Evolutionary conservation across 2,329 filamentous ascomycete genomes (phyloP), one percentile per base, ranked within the genome.

Genomic region (Exophiala dermatitidis): DNA sequence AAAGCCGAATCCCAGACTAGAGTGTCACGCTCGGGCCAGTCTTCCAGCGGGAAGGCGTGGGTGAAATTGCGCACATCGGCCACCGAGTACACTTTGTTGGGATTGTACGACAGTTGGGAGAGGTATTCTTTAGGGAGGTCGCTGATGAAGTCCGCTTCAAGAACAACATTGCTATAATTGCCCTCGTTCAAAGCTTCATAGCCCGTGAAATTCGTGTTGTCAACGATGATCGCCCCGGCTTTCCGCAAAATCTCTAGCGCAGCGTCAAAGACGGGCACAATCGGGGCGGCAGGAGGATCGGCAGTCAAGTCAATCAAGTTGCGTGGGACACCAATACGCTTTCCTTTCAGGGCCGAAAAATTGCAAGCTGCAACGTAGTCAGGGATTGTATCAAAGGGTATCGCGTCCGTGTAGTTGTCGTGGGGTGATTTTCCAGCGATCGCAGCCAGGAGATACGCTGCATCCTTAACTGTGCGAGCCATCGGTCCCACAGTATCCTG

Each of bases 241-340:
- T 68, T 67, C 6, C 72, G 67, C 34, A 87, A 70, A 1, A 78
- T 62, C 0, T 69, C 60, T 3, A 87, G 67, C 0, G 81, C 77
- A 1, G 66, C 62, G 29, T 84, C 48, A 63, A 86, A 87, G 0
- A 77, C 77, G 0, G 71, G 67, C 4, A 81, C 58, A n/a, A 77
- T 65, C 2, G 74, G 68, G 2, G 67, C 64, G 9, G 71, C 69
- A 2, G 65, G 63, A 33, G 64, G 58, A 9, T 64, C 59, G 29
- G 46, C 37, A 26, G 62, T 66, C 2, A 67, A 60, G 2, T 71
- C 69, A 33, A 86, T 71, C 1, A 78, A 71, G 59, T 85, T 84
- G 12, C 78, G 73, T 0, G 83, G 80, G 2, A 88, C 74, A 2
- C 84, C 85, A 29, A 88, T 81, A 1, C 83, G 75, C 48, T 79